Evolutionary conservation across 768 basidiomycete species (phyloP).

Genomic region (Hygrophoropsis aurantiaca): DNA sequence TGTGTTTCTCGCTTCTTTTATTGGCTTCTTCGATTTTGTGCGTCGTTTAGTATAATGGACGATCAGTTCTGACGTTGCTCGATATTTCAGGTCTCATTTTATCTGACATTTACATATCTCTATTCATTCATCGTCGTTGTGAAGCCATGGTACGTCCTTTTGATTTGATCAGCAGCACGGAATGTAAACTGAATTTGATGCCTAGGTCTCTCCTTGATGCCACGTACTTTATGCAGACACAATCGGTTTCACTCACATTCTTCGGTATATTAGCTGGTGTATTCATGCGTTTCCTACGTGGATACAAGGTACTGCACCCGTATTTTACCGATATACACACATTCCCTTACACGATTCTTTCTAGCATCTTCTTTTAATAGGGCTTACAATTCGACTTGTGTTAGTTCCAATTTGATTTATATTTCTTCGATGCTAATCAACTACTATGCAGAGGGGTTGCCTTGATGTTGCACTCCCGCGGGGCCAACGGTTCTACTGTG

Average conservation of each 20-base stretch:
- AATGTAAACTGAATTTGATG: conserved; percentile 10
- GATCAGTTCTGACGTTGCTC: neutral
- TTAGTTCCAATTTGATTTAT: conserved; percentile 17
- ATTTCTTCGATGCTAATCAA: neutral
- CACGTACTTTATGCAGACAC: conserved; percentile 65
- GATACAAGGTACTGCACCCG: conserved; percentile 48
- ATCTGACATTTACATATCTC: conserved; percentile 71
- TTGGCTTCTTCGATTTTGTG: conserved; percentile 68
- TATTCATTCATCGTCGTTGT: conserved; percentile 64
- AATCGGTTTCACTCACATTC: conserved; percentile 59
- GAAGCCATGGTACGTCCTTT: conserved; percentile 41
- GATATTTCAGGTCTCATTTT: conserved; percentile 52
- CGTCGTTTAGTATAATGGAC: conserved; percentile 10
- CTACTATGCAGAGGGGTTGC: conserved; percentile 47
- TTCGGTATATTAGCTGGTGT: conserved; percentile 63
- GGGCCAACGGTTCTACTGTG: conserved; percentile 51
- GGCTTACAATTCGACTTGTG: conserved; percentile 58
- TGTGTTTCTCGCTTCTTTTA: conserved; percentile 55
- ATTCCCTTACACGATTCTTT: neutral
- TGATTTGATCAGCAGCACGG: neutral
- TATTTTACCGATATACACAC: too few relatives aligned
- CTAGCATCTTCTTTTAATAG: conserved; percentile 46
- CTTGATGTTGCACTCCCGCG: conserved; percentile 71
- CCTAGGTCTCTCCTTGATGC: conserved; percentile 52
- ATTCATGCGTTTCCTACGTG: conserved; percentile 49